These are phyloP conservation scores for Lachnellula occidentalis DNA, from an alignment of 2,329 filamentous ascomycete genomes.

Conservation along the genomic window DNA sequence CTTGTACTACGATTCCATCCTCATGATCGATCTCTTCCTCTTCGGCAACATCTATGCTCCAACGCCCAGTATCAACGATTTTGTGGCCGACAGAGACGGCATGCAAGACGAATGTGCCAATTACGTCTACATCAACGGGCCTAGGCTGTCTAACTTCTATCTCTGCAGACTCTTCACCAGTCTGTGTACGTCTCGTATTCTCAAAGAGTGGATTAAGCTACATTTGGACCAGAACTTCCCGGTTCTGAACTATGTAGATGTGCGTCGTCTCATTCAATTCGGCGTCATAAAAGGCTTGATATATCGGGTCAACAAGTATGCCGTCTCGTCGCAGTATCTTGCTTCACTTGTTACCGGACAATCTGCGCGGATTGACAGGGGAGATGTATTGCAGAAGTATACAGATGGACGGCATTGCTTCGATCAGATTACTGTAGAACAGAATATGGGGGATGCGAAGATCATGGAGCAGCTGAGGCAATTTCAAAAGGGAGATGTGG, in stretches of 20 bases:
- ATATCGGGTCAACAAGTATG: slow-evolving; percentile 89
- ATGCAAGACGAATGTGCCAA: slow-evolving; percentile 82
- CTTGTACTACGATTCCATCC: slow-evolving; percentile 85
- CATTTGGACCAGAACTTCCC: slow-evolving; percentile 62
- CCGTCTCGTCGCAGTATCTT: slow-evolving; percentile 62
- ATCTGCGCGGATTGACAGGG: slow-evolving; percentile 30
- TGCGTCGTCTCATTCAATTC: slow-evolving; percentile 89
- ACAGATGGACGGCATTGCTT: slow-evolving; percentile 71
- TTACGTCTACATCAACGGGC: slow-evolving; percentile 54
- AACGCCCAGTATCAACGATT: slow-evolving; percentile 70
- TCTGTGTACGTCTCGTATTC: slow-evolving; percentile 76
- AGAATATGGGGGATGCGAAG: slow-evolving; percentile 63
- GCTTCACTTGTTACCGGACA: slow-evolving; percentile 32
- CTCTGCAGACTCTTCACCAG: slow-evolving; percentile 80
- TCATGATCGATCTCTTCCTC: slow-evolving; percentile 91
- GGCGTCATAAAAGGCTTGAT: slow-evolving; percentile 92
- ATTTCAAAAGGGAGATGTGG: slow-evolving; percentile 38
- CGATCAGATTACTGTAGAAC: slow-evolving; percentile 77
- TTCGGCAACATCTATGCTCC: slow-evolving; percentile 88
- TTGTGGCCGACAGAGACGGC: slow-evolving; percentile 66
- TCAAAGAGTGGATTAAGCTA: slow-evolving; percentile 79
- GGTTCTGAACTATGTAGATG: slow-evolving; percentile 71
- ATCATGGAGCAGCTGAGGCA: slow-evolving; percentile 63
- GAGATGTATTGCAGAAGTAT: slow-evolving; percentile 55
- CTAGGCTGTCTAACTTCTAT: slow-evolving; percentile 49